A percentile compares a stretch with the other conserved stretches of the same genome.
Conservation (phyloP, 2,329 filamentous ascomycete genomes). For the Fusarium oxysporum region DNA sequence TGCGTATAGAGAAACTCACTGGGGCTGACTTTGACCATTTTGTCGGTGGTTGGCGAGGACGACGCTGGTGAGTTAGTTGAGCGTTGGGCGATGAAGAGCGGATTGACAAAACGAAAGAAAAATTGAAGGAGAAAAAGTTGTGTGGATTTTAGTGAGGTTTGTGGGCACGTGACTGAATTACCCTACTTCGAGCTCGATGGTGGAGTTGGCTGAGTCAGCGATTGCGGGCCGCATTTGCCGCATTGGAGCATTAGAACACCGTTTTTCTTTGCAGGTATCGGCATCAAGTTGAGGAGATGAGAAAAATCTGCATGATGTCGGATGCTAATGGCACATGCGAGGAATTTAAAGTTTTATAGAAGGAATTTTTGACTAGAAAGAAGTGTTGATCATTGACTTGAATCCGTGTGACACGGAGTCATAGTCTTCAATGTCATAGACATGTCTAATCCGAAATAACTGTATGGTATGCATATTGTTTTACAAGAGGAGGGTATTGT, state of each 20-base stretch:
- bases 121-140: conserved; percentile 13
- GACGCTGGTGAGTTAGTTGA: conserved; percentile 44
- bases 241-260: neutral
- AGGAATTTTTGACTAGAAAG: no score
- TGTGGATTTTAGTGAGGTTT: conserved; percentile 46
- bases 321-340: neutral
- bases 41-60: conserved; percentile 53
- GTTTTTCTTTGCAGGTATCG: neutral
- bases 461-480: conserved; percentile 21
- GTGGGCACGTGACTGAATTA: conserved; percentile 49
- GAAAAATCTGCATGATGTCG: conserved; percentile 2
- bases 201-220: neutral
- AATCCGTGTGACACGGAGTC: neutral
- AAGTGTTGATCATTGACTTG: neutral
- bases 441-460: conserved; percentile 5
- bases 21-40: conserved; percentile 78
- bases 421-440: neutral
- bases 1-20: conserved; percentile 54
- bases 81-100: conserved; percentile 47
- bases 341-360: no score
- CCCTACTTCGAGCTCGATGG: neutral
- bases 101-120: conserved; percentile 34
- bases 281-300: neutral
- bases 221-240: conserved; percentile 10
- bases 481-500: conserved; percentile 37